Conservation (phyloP, 2,329 filamentous ascomycete species). For the Stylonectria norvegica region DNA sequence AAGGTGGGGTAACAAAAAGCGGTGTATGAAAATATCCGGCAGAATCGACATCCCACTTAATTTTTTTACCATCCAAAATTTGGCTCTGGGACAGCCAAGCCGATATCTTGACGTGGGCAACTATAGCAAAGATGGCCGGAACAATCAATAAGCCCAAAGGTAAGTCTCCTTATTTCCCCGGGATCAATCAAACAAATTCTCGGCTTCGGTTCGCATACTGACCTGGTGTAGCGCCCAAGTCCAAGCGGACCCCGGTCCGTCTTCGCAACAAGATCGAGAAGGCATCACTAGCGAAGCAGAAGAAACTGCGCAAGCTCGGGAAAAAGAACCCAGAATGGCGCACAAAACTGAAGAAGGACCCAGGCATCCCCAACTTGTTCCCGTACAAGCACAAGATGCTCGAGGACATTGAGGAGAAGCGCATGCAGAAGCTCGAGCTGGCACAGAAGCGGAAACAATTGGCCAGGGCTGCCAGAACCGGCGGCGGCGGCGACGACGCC, state of each 20-base stretch:
- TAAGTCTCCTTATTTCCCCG: conserved; percentile 28
- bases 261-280: conserved; percentile 96
- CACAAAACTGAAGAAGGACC: conserved; percentile 93
- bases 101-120: conserved; percentile 11
- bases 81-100: conserved; percentile 12
- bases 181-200: neutral
- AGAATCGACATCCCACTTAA: conserved; percentile 39
- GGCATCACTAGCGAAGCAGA: conserved; percentile 82
- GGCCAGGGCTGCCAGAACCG: conserved; percentile 63
- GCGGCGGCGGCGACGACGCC: conserved; percentile 40
- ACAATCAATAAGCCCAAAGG: conserved; percentile 55
- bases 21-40: conserved; percentile 31
- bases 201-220: conserved; percentile 1
- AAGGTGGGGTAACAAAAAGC: conserved; percentile 25
- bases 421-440: conserved; percentile 77
- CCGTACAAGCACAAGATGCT: conserved; percentile 96
- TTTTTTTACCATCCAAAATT: conserved; percentile 33
- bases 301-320: conserved; percentile 80
- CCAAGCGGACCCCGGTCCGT: conserved; percentile 85
- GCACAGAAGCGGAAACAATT: conserved; percentile 66
- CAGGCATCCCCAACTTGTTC: conserved; percentile 94
- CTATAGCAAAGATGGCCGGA: conserved; percentile 44
- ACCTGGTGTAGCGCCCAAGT: conserved; percentile 71
- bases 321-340: conserved; percentile 99
- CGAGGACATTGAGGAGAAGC: conserved; percentile 88